Evolutionary conservation across 495 filamentous ascomycete species (phyloP).

Genomic region (Cladorrhinum samala): DNA sequence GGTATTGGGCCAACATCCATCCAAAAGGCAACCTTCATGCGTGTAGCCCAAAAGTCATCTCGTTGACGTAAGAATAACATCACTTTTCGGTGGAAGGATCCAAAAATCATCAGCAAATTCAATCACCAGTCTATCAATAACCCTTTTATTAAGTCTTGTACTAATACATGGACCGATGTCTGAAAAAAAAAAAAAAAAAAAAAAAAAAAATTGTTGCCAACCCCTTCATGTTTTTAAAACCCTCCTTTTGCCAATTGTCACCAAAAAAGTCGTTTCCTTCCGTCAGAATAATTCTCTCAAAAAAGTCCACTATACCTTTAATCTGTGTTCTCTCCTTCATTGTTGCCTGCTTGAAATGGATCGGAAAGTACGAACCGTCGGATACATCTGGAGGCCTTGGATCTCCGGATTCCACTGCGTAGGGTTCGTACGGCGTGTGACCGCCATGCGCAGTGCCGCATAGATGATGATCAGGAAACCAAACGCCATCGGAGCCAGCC

Average conservation of each 20-base stretch:
- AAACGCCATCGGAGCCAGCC: conserved; percentile 14
- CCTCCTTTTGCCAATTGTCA: too few species aligned
- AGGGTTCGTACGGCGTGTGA: conserved; percentile 17
- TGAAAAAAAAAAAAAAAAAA: not conserved
- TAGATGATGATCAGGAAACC: conserved; percentile 13
- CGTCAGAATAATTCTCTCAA: not conserved
- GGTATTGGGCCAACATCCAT: not conserved
- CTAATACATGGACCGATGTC: not conserved
- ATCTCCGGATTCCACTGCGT: conserved; percentile 29
- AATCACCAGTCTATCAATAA: too few species aligned
- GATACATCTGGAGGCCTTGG: conserved; percentile 25
- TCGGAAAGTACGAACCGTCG: conserved; percentile 22
- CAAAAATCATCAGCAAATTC: too few species aligned
- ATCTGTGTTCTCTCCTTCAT: too few species aligned
- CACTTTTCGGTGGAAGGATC: not conserved
- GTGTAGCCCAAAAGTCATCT: too few species aligned
- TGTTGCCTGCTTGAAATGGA: conserved; percentile 9
- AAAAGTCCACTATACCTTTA: too few species aligned
- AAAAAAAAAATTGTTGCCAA: not conserved
- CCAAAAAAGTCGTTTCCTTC: too few species aligned
- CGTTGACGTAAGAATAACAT: not conserved
- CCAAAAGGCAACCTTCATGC: too few species aligned
- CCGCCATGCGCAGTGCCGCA: conserved; percentile 17
- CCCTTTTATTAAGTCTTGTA: too few species aligned
- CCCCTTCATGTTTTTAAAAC: not conserved